phyloP scores from a whole-genome alignment of 2,329 filamentous ascomycete genomes.

The Aspergillus unguis region DNA sequence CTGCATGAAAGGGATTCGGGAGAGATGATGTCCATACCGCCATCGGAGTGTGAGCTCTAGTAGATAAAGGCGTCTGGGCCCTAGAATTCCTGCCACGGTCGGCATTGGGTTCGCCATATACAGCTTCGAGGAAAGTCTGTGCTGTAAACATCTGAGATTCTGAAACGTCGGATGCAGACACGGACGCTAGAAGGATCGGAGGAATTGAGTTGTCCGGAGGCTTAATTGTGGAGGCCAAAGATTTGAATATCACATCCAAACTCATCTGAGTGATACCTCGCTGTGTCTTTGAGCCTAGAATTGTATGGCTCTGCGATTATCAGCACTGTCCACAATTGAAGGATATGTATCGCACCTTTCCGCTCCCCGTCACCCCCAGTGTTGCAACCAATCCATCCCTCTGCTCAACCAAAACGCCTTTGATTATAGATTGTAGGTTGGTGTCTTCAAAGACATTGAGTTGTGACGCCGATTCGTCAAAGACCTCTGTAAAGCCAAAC shows the following conservation, averaged over 20 bases:
- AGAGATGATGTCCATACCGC: slow-evolving; percentile 41
- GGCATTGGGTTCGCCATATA: slow-evolving; percentile 64
- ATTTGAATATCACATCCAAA: slow-evolving; percentile 84
- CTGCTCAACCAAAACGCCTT: slow-evolving; percentile 78
- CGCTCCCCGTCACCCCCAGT: slow-evolving; percentile 88
- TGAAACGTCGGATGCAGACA: slow-evolving; percentile 73
- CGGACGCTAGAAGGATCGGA: slow-evolving; percentile 65
- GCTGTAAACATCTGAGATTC: slow-evolving; percentile 76
- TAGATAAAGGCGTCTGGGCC: slow-evolving; percentile 64
- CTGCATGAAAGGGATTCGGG: slow-evolving; percentile 22
- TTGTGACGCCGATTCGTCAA: slow-evolving; percentile 81
- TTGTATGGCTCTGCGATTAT: slow-evolving; percentile 76
- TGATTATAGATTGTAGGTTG: slow-evolving; percentile 69
- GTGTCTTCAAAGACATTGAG: slow-evolving; percentile 82
- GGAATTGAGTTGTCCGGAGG: slow-evolving; percentile 53
- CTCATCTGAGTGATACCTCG: slow-evolving; percentile 88
- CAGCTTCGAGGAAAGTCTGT: slow-evolving; percentile 70
- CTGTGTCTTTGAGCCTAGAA: slow-evolving; percentile 81
- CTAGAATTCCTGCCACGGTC: slow-evolving; percentile 61
- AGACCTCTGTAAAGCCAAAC: slow-evolving; percentile 91
- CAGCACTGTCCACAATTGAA: slow-evolving; percentile 8
- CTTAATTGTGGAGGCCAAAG: slow-evolving; percentile 69
- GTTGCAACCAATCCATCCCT: slow-evolving; percentile 89
- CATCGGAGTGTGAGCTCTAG: slow-evolving; percentile 44
- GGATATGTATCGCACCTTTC: slow-evolving; percentile 66